Evolutionary conservation across 2,329 filamentous ascomycete genomes (phyloP).

Genomic region (Scedosporium boydii): DNA sequence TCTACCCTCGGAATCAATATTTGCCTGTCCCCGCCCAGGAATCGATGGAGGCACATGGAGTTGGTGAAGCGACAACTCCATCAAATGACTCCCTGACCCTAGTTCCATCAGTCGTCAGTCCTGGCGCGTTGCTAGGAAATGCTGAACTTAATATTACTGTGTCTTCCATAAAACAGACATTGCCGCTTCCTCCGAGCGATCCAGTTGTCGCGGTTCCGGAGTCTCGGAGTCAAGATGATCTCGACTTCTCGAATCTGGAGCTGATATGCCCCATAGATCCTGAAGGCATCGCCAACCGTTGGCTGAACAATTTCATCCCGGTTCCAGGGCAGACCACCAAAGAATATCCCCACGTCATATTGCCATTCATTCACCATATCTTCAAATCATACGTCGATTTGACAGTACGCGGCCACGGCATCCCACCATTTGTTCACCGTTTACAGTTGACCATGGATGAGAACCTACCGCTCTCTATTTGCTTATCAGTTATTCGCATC

Average conservation of each 20-base stretch:
- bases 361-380: constrained; percentile 28
- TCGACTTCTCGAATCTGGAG: constrained; percentile 24
- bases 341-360: constrained; percentile 26
- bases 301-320: constrained; percentile 37
- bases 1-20: constrained; percentile 13
- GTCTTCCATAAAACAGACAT: neutral
- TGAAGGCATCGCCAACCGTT: constrained; percentile 36
- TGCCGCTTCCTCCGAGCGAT: no score
- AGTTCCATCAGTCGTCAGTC: no score
- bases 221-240: neutral
- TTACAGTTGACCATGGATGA: constrained; percentile 20
- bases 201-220: neutral
- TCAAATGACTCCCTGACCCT: no score
- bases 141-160: no score
- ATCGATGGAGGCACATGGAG: neutral
- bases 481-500: constrained; percentile 29
- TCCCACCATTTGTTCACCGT: constrained; percentile 35
- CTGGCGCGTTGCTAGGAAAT: no score
- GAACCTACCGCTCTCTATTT: constrained; percentile 26
- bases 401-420: constrained; percentile 23
- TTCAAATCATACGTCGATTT: constrained; percentile 33
- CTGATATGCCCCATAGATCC: constrained; percentile 36
- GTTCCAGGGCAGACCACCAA: constrained; percentile 32
- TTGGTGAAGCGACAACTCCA: no score
- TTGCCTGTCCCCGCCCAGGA: neutral